A percentile compares a stretch with the other conserved stretches of the same genome.
These are phyloP conservation scores for Nevesoporus exiguus DNA, from an alignment of 768 basidiomycete species.

Conservation along the genomic window DNA sequence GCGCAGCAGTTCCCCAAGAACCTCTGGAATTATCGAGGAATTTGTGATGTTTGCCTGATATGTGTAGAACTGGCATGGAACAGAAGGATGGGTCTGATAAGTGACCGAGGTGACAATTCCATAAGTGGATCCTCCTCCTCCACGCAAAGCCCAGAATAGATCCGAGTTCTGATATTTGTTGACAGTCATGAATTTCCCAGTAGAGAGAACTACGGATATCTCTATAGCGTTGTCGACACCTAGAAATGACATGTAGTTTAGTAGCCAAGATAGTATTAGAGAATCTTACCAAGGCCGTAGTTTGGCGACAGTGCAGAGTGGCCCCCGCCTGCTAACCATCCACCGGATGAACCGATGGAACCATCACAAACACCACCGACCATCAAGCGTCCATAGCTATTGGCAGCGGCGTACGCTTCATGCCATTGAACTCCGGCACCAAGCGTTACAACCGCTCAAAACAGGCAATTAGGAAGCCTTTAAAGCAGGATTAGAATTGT, in stretches of 20 bases:
- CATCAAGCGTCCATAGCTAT: conserved; percentile 38
- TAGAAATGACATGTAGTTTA: neutral
- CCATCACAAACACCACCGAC: conserved; percentile 45
- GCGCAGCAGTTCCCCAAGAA: conserved; percentile 36
- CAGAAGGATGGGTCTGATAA: conserved; percentile 40
- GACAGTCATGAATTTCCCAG: conserved; percentile 37
- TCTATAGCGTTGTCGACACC: conserved; percentile 51
- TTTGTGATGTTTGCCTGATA: conserved; percentile 34
- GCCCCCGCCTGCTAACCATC: conserved; percentile 50
- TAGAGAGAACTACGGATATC: conserved; percentile 42
- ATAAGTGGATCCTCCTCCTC: conserved; percentile 49
- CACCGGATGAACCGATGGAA: conserved; percentile 47
- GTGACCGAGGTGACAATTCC: conserved; percentile 49
- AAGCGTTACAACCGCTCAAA: conserved; percentile 29
- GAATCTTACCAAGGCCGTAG: conserved; percentile 41
- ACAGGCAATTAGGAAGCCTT: conserved; percentile 2
- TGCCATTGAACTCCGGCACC: conserved; percentile 49
- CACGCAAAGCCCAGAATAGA: conserved; percentile 55
- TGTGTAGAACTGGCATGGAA: conserved; percentile 31
- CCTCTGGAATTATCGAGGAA: conserved; percentile 23
- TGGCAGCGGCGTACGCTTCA: conserved; percentile 41
- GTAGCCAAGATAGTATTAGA: neutral
- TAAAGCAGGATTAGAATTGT: neutral
- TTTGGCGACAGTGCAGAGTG: conserved; percentile 40
- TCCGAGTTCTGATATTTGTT: conserved; percentile 43